Percentiles rank a stretch among this genome's conserved stretches.
Evolutionary conservation across 2,329 filamentous ascomycete genomes (phyloP).

Genomic region (Cephalotrichum gorgonifer): DNA sequence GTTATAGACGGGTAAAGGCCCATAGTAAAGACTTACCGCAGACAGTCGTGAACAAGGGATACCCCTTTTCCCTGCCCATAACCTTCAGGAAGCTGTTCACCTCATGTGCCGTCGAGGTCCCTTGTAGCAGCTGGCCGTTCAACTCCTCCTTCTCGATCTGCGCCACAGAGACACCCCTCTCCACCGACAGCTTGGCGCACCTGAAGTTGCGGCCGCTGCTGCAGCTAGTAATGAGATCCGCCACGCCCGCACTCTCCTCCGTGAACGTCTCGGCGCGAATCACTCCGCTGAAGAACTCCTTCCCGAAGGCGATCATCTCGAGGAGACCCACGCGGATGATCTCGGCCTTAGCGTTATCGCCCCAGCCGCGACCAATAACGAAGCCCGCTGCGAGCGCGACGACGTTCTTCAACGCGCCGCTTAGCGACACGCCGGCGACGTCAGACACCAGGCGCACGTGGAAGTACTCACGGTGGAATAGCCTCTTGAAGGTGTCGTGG

Average conservation of each 20-base stretch:
- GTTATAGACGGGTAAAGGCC: not conserved
- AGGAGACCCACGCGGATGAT: slow-evolving; percentile 93
- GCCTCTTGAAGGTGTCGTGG: slow-evolving; percentile 68
- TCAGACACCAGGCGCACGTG: slow-evolving; percentile 90
- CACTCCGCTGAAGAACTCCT: slow-evolving; percentile 80
- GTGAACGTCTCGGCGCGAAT: slow-evolving; percentile 81
- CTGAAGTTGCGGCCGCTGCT: slow-evolving; percentile 88
- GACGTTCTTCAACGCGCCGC: slow-evolving; percentile 93
- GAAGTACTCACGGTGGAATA: slow-evolving; percentile 97
- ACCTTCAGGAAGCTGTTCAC: slow-evolving; percentile 82
- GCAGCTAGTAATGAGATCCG: slow-evolving; percentile 91
- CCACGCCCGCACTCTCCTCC: slow-evolving; percentile 91
- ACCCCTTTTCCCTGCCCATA: slow-evolving; percentile 68
- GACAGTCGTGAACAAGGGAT: slow-evolving; percentile 87
- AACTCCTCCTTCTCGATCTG: slow-evolving; percentile 84
- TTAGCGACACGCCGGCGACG: slow-evolving; percentile 92
- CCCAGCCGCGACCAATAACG: slow-evolving; percentile 92
- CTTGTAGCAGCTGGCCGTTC: slow-evolving; percentile 95
- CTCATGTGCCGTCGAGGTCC: slow-evolving; percentile 82
- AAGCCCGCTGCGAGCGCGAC: slow-evolving; percentile 91
- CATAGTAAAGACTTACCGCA: slow-evolving; percentile 30
- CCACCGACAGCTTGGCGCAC: slow-evolving; percentile 79
- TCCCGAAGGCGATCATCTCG: slow-evolving; percentile 94
- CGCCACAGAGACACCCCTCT: slow-evolving; percentile 67
- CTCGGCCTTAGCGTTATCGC: slow-evolving; percentile 97